These are phyloP conservation scores for Pistacia atlantica DNA, from an alignment of 345 rosid genomes.

Conservation along the genomic window DNA sequence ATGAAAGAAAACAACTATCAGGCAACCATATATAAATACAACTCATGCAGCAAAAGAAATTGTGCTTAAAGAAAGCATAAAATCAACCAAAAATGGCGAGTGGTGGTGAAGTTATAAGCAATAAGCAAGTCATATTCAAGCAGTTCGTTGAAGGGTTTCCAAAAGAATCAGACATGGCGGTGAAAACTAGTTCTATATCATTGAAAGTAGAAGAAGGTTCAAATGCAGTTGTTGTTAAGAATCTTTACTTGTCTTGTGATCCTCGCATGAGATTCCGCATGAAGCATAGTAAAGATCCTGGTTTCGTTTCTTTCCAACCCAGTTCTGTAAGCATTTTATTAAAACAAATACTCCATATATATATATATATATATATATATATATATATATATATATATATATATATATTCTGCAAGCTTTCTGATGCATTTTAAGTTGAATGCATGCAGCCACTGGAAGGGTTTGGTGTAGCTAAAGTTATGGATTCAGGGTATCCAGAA, in stretches of 20 bases:
- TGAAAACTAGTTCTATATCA: neutral
- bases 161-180: conserved; percentile 32
- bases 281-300: conserved; percentile 7
- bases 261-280: conserved; percentile 33
- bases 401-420: neutral
- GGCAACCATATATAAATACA: no score
- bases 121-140: conserved; percentile 42
- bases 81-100: neutral
- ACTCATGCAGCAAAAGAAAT: no score
- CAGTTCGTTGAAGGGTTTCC: conserved; percentile 25
- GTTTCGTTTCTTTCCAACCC: neutral
- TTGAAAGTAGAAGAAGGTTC: conserved; percentile 27
- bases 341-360: no score
- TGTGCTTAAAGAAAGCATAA: no score
- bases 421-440: neutral
- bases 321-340: conserved; percentile 17
- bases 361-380: no score
- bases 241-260: conserved; percentile 45
- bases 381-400: no score
- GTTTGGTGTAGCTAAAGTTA: conserved; percentile 29
- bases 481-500: conserved; percentile 28
- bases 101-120: conserved; percentile 12
- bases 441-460: conserved; percentile 9
- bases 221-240: conserved; percentile 32
- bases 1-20: no score